Evolutionary conservation across 306 rosid species (phyloP), one percentile per base, ranked within the genome.

Genomic region (Medicago ruthenica): DNA sequence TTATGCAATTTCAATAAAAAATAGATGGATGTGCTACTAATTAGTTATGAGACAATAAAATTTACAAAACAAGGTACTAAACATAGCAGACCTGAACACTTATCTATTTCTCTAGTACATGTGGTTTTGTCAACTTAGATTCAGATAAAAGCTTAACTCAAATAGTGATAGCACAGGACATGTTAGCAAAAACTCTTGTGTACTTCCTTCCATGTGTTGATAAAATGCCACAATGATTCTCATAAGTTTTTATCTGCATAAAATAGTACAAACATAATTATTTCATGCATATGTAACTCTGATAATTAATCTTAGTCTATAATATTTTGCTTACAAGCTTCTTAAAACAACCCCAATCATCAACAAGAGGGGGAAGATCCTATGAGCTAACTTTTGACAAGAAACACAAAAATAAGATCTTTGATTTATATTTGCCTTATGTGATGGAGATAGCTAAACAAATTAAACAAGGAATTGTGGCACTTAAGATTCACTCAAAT

Each of bases 301-400:
- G 27, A 24, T 24, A 24, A 24, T 24, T 24, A 24, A 24, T 24
- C 27, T 24, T 24, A 24, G 27, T 24, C 3, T 24, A 24, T 16
- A 2, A 14, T 9, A 55, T 1, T 20, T 1, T 1, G 57, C 85
- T 86, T 82, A 90, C 91, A 51, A 86, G 71, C 45, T 50, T 77
- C 81, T 77, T 87, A 6, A 88, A 65, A 76, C 95, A 89, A 60
- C 82, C 76, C 97, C 95, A 91, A 70, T 89, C 91, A 58, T 89
- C 89, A 0, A 89, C 91, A 9, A 86, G 79, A 31, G 95, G n/a
- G n/a, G n/a, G n/a, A n/a, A n/a, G n/a, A n/a, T n/a, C n/a, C n/a
- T 76, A 70, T 44, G 85, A 51, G 65, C 71, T 81, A 40, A 55
- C 73, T 18, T 87, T 87, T 66, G 78, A 82, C 9, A 89, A 85